phyloP scores from a whole-genome alignment of 768 basidiomycete genomes.

The Suillus subluteus region DNA sequence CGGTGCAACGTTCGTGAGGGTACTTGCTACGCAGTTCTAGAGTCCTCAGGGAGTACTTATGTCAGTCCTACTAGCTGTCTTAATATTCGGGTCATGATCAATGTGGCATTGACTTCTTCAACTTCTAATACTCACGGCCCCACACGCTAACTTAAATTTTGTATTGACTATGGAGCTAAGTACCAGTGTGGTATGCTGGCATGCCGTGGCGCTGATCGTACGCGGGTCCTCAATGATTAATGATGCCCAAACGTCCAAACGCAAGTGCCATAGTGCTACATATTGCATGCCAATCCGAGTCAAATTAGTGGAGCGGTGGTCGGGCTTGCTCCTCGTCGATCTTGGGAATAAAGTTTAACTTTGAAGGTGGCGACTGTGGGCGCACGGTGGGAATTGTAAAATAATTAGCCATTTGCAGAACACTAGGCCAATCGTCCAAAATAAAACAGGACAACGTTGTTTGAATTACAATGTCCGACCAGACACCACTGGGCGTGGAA shows the following conservation, averaged over 20 bases:
- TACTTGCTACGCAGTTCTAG: neutral
- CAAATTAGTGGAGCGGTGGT: neutral
- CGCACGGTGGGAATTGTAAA: neutral
- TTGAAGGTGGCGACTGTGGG: conserved; percentile 7
- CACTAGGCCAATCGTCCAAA: neutral
- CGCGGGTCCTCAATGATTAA: neutral
- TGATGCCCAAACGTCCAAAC: neutral
- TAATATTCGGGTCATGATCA: neutral
- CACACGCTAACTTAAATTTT: neutral
- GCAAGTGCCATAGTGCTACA: neutral
- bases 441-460: neutral
- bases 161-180: neutral
- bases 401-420: neutral
- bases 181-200: neutral
- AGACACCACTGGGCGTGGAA: neutral
- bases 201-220: neutral
- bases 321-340: neutral
- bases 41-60: conserved; percentile 4
- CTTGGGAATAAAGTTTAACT: conserved; percentile 1
- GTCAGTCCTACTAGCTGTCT: conserved; percentile 1
- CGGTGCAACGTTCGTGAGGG: neutral
- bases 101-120: neutral
- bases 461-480: neutral
- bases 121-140: conserved; percentile 7
- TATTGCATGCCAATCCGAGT: neutral